Percentiles rank a stretch among this genome's conserved stretches.
Evolutionary conservation across 2,329 filamentous ascomycete genomes (phyloP).

Genomic region (Botrytis paeoniae): DNA sequence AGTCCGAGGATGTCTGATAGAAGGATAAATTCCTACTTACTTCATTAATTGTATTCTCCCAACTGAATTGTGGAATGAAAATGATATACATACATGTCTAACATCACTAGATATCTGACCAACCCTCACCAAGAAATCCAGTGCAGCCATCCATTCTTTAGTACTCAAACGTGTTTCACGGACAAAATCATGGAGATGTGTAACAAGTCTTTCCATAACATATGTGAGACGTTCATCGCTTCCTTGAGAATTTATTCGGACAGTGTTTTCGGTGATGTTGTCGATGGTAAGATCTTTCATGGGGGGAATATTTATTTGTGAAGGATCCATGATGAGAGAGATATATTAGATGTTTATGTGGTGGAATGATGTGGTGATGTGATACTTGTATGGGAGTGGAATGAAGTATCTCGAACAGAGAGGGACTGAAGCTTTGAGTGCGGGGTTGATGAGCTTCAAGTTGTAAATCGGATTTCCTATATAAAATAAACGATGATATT

Average conservation of each 20-base stretch:
- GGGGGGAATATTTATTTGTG: slow-evolving; percentile 40
- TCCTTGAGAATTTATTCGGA: slow-evolving; percentile 71
- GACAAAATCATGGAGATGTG: slow-evolving; percentile 78
- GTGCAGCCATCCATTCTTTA: slow-evolving; percentile 72
- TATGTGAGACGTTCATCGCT: slow-evolving; percentile 65
- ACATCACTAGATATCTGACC: slow-evolving; percentile 74
- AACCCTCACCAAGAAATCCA: slow-evolving; percentile 68
- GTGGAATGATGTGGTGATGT: no score
- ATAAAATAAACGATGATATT: not conserved
- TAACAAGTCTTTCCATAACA: slow-evolving; percentile 68
- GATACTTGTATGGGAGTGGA: not conserved
- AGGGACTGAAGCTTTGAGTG: not conserved
- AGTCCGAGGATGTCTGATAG: slow-evolving; percentile 77
- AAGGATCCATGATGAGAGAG: slow-evolving; percentile 25
- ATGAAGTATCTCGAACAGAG: not conserved
- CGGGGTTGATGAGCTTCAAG: not conserved
- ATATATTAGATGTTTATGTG: not conserved
- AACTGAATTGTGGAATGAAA: not conserved
- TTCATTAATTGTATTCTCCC: not conserved
- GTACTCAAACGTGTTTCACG: slow-evolving; percentile 74
- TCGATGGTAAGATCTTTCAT: slow-evolving; percentile 72
- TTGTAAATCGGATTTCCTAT: not conserved
- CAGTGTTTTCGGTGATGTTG: slow-evolving; percentile 76
- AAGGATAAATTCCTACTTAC: slow-evolving; percentile 69
- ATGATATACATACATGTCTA: slow-evolving; percentile 56